Evolutionary conservation across 306 rosid genomes (phyloP).

Genomic region (Ziziphus jujuba): DNA sequence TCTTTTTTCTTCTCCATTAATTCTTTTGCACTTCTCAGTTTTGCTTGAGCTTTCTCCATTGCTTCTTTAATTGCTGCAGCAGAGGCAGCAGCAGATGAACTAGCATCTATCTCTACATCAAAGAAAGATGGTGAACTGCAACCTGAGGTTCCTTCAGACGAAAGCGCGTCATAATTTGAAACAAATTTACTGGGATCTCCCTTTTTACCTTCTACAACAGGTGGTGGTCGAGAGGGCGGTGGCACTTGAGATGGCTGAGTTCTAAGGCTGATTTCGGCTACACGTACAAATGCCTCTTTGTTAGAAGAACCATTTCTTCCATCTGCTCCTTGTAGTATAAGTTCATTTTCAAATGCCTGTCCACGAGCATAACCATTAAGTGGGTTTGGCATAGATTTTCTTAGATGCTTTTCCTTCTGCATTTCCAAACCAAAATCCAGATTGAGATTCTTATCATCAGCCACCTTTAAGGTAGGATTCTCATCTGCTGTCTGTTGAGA

Average conservation of each 20-base stretch:
- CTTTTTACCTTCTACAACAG: conserved; percentile 47
- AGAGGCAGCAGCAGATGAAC: conserved; percentile 73
- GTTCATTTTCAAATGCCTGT: conserved; percentile 38
- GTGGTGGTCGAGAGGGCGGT: conserved; percentile 94
- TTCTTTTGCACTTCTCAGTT: conserved; percentile 56
- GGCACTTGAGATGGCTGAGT: conserved; percentile 77
- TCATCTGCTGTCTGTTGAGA: conserved; percentile 32
- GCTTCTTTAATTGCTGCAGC: conserved; percentile 72
- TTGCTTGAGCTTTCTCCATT: conserved; percentile 58
- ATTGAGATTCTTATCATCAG: conserved; percentile 54
- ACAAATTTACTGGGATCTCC: conserved; percentile 36
- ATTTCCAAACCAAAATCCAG: conserved; percentile 43
- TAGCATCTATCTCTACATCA: conserved; percentile 82
- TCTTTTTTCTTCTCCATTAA: conserved; percentile 62
- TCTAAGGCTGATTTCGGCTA: conserved; percentile 78
- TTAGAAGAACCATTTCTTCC: conserved; percentile 39
- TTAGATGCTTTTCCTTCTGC: conserved; percentile 45
- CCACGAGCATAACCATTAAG: conserved; percentile 33
- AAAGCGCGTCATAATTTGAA: conserved; percentile 35
- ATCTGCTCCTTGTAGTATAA: conserved; percentile 36
- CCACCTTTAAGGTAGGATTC: conserved; percentile 45
- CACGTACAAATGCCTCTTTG: conserved; percentile 49
- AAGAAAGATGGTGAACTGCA: conserved; percentile 69
- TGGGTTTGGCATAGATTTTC: conserved; percentile 36
- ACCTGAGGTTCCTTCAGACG: conserved; percentile 46